Conservation (phyloP, 352 stramenopile genomes). For the Globisporangium paroecandrum region DNA sequence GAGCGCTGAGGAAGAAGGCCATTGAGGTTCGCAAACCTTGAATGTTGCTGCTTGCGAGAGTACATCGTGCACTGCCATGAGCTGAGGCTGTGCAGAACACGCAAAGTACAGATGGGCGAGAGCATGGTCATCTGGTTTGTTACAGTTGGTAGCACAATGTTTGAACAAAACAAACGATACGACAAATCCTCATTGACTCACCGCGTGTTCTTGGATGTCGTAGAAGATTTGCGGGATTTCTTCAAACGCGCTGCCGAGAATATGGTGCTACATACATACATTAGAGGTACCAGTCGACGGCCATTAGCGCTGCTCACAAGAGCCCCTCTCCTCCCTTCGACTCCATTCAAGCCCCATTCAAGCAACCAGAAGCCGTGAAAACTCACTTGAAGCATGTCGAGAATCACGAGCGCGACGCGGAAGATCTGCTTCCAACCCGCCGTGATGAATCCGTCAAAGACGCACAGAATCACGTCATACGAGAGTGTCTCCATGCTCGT, state of each 20-base stretch:
- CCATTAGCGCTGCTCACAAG: neutral
- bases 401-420: constrained; percentile 53
- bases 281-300: neutral
- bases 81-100: constrained; percentile 1
- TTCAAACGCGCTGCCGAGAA: constrained; percentile 62
- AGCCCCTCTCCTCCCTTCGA: neutral
- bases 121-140: neutral
- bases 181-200: constrained; percentile 20
- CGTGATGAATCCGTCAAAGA: constrained; percentile 68
- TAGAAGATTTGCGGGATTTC: constrained; percentile 77
- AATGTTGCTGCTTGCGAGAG: neutral
- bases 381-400: constrained; percentile 47
- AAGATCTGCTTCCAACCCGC: constrained; percentile 74
- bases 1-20: no score
- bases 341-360: neutral
- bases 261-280: constrained; percentile 28
- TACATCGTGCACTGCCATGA: neutral
- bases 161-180: no score
- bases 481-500: constrained; percentile 70
- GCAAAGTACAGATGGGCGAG: neutral
- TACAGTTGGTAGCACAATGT: neutral
- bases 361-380: neutral
- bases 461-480: constrained; percentile 52
- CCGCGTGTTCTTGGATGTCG: constrained; percentile 58
- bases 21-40: constrained; percentile 4